phyloP scores from a whole-genome alignment of 768 basidiomycete species.

The Russula virescens region DNA sequence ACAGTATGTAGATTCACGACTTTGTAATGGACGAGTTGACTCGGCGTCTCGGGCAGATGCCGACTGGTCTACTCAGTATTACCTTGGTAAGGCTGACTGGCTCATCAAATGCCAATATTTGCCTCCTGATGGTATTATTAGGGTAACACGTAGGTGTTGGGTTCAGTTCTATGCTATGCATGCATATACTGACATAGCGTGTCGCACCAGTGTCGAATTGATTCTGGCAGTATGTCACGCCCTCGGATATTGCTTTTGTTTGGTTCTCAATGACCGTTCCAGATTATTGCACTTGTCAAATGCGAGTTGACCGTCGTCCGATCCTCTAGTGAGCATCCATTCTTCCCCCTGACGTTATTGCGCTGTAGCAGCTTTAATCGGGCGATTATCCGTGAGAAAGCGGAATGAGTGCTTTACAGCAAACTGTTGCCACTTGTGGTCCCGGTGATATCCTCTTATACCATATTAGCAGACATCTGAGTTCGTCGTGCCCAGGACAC shows the following conservation, averaged over 20 bases:
- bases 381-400: not conserved
- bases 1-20: slow-evolving; percentile 52
- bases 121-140: slow-evolving; percentile 8
- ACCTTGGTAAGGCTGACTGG: slow-evolving; percentile 49
- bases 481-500: not conserved
- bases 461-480: not conserved
- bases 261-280: not conserved
- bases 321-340: slow-evolving; percentile 35
- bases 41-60: slow-evolving; percentile 72
- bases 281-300: slow-evolving; percentile 43
- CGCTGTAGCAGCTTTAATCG: too few species aligned
- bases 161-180: too few species aligned
- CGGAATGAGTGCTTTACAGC: not conserved
- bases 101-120: not conserved
- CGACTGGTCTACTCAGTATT: slow-evolving; percentile 81
- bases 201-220: slow-evolving; percentile 34
- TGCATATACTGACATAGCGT: not conserved
- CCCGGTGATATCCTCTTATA: not conserved
- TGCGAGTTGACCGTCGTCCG: slow-evolving; percentile 43
- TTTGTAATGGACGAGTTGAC: slow-evolving; percentile 87
- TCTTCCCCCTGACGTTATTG: too few species aligned
- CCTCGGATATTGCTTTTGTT: not conserved
- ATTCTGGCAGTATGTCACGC: slow-evolving; percentile 36
- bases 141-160: slow-evolving; percentile 31
- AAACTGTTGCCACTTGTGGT: not conserved